phyloP scores from a whole-genome alignment of 257 asterid species.

The Przewalskia tangutica region DNA sequence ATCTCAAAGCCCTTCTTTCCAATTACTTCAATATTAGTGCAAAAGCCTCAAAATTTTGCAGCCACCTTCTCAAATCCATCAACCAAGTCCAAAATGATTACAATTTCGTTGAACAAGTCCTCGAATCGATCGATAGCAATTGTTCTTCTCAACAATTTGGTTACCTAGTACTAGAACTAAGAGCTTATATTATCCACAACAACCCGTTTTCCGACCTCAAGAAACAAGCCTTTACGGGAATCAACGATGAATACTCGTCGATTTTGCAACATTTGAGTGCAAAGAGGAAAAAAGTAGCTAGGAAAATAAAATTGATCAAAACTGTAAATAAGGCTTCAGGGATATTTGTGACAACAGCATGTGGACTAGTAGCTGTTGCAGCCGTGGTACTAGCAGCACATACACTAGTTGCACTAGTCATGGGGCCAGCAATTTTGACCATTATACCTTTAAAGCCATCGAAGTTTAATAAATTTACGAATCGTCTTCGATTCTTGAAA shows the following conservation, averaged over 20 bases:
- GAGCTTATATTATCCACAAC: conserved; percentile 14
- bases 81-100: conserved; percentile 38
- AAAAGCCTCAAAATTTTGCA: conserved; percentile 59
- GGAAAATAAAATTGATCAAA: conserved; percentile 35
- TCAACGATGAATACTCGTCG: conserved; percentile 31
- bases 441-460: conserved; percentile 21
- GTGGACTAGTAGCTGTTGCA: conserved; percentile 1
- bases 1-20: conserved; percentile 41
- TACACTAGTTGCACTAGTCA: conserved; percentile 20
- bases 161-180: conserved; percentile 19
- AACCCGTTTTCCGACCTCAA: conserved; percentile 32
- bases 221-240: conserved; percentile 26
- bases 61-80: conserved; percentile 38
- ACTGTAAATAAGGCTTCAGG: conserved; percentile 28
- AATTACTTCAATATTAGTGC: conserved; percentile 63
- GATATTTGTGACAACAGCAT: neutral
- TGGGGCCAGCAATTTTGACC: conserved; percentile 13
- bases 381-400: conserved; percentile 48
- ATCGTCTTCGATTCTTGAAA: conserved; percentile 15
- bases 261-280: conserved; percentile 29
- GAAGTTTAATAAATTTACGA: conserved; percentile 14
- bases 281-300: conserved; percentile 19
- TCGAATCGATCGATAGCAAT: conserved; percentile 13
- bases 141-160: neutral
- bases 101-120: conserved; percentile 19